A percentile compares a stretch with the other conserved stretches of the same genome.
Evolutionary conservation across 768 basidiomycete species (phyloP).

Genomic region (Myochromella boudieri): DNA sequence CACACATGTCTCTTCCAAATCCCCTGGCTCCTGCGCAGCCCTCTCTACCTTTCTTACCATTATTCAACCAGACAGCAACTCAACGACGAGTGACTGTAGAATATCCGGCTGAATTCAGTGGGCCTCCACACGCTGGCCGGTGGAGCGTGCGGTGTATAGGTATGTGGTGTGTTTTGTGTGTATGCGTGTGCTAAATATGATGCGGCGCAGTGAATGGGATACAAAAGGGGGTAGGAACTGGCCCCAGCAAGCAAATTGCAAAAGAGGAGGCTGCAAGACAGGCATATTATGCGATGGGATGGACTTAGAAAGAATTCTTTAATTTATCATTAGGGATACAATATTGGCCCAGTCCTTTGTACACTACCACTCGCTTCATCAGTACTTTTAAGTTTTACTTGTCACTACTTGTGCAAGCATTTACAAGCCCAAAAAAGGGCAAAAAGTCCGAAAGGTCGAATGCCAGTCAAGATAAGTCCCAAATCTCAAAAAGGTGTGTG

Average conservation of each 20-base stretch:
- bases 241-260: constrained; percentile 69
- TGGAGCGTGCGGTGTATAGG: constrained; percentile 72
- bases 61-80: constrained; percentile 73
- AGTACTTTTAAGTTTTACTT: too few species aligned
- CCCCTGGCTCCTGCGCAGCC: constrained; percentile 67
- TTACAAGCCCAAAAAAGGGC: too few species aligned
- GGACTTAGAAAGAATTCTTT: constrained; percentile 47
- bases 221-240: constrained; percentile 62
- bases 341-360: too few species aligned
- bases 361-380: too few species aligned
- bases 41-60: constrained; percentile 60
- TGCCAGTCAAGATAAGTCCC: too few species aligned
- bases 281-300: constrained; percentile 76
- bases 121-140: constrained; percentile 65
- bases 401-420: too few species aligned
- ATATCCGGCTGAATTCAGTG: constrained; percentile 59
- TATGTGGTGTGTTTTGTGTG: constrained; percentile 32
- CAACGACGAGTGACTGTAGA: constrained; percentile 64
- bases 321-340: too few species aligned
- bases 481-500: too few species aligned
- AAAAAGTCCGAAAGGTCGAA: too few species aligned
- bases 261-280: constrained; percentile 76
- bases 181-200: constrained; percentile 6
- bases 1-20: constrained; percentile 37
- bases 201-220: constrained; percentile 62